Base-by-base conservation (phyloP, 2,329 filamentous ascomycete species). In the Atkinsonella hypoxylon region DNA sequence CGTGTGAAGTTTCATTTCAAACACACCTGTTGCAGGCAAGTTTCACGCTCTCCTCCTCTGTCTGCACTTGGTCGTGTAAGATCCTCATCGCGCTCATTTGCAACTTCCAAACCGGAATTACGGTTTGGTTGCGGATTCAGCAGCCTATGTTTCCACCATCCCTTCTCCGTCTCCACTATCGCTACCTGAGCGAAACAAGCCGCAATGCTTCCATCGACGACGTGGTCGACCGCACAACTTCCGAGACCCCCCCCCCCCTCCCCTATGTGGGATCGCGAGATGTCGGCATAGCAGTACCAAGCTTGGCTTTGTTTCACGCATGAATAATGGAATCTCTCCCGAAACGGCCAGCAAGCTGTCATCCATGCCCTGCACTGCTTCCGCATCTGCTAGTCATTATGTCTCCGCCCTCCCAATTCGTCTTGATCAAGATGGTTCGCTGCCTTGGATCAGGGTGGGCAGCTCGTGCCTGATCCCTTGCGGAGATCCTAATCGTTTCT, bases 1-100 rank as follows among this genome's bases (percentile, higher is more conserved):
- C 15, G 26, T 26, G 3, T 26, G 3, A 49, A 45, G 53, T 54
- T 54, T 53, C 51, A 51, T 49, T 47, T 47, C 31, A 48, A 44
- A 52, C 50, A 48, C 40, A 18, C 26, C 26, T 51, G 48, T 32
- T 45, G 49, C 40, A 36, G 42, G 20, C 42, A 22, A 31, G 18
- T 31, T 11, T 44, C 18, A 20, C 39, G 3, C 13, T 2, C 17
- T 41, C 39, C 39, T 41, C 18, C 31, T 45, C 42, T 45, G 44
- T 45, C 42, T 45, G 44, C 22, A 12, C 22, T 26, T 32, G 15
- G 45, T 36, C 10, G 18, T 11, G 20, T 22, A 45, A 45, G 7
- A 26, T 34, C 43, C 26, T 20, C 20, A 13, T 17, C 31, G 4
- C n/a, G 11, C 31, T 31, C 34, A 12, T 36, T 9, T 36, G 34